Evolutionary conservation across 148 eudicot genomes (phyloP).

Genomic region (Rhododendron vialii): DNA sequence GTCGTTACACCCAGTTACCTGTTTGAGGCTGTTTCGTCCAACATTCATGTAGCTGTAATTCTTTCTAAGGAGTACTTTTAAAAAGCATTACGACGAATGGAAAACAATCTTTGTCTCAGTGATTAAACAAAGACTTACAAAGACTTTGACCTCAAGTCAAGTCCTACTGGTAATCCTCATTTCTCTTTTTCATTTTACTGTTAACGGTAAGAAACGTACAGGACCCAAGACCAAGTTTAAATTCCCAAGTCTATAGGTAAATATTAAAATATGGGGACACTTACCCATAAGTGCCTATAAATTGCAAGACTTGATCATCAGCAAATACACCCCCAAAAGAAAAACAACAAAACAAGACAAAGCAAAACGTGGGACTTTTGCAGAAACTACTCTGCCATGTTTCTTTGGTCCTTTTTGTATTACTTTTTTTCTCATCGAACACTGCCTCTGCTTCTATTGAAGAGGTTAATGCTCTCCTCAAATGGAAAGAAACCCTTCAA

Average conservation of each 20-base stretch:
- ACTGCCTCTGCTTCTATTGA: conserved; percentile 14
- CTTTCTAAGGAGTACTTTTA: too few species aligned
- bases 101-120: background rate
- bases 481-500: conserved; percentile 26
- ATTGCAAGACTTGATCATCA: background rate
- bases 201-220: too few species aligned
- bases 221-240: too few species aligned
- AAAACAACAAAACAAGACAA: background rate
- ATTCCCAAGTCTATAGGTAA: too few species aligned
- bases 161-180: background rate
- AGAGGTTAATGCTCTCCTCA: conserved; percentile 29
- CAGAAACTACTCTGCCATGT: background rate
- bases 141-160: background rate
- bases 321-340: background rate
- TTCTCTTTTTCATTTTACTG: too few species aligned
- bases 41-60: too few species aligned
- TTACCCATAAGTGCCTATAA: too few species aligned
- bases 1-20: too few species aligned
- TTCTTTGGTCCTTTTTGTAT: too few species aligned
- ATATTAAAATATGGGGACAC: too few species aligned
- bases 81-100: too few species aligned
- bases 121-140: background rate
- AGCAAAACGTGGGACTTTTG: background rate
- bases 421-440: background rate
- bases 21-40: too few species aligned